Evolutionary conservation across 2,329 filamentous ascomycete species (phyloP).

Genomic region (Westerdykella aurantiaca): DNA sequence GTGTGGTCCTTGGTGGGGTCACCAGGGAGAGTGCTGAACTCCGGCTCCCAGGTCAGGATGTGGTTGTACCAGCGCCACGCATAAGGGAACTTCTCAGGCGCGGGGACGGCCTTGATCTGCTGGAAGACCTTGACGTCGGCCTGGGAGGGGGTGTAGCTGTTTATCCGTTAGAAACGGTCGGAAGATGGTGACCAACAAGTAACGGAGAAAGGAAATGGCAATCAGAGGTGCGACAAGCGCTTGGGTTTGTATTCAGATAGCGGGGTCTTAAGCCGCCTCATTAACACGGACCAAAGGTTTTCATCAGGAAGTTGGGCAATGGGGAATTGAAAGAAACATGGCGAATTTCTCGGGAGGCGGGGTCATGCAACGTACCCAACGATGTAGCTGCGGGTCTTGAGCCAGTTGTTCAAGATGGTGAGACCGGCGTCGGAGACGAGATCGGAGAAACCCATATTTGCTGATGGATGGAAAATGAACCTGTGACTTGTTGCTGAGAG

Average conservation of each 20-base stretch:
- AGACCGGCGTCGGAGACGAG: slow-evolving; percentile 61
- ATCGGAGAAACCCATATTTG: slow-evolving; percentile 65
- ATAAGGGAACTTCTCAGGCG: slow-evolving; percentile 82
- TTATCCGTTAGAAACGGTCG: slow-evolving; percentile 17
- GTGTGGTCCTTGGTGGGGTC: slow-evolving; percentile 85
- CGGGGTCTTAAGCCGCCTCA: slow-evolving; percentile 90
- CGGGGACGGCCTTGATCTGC: slow-evolving; percentile 69
- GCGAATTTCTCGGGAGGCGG: slow-evolving; percentile 16
- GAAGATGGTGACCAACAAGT: slow-evolving; percentile 4
- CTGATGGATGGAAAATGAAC: slow-evolving; percentile 1
- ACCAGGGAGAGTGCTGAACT: slow-evolving; percentile 86
- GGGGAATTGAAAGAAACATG: slow-evolving; percentile 13
- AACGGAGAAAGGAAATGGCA: slow-evolving; percentile 15
- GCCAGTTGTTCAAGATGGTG: slow-evolving; percentile 65
- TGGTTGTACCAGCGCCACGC: slow-evolving; percentile 99
- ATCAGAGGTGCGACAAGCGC: slow-evolving; percentile 75
- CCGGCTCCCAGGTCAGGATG: slow-evolving; percentile 84
- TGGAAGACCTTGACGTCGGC: slow-evolving; percentile 96
- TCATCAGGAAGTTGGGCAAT: slow-evolving; percentile 59
- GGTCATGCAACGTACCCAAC: slow-evolving; percentile 61
- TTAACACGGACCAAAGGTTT: slow-evolving; percentile 93
- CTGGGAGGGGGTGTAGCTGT: slow-evolving; percentile 68
- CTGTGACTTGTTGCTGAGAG: slow-evolving; percentile 1
- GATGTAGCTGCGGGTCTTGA: slow-evolving; percentile 73
- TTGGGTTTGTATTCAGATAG: slow-evolving; percentile 70